Percentiles rank a stretch among this genome's conserved stretches.
These are phyloP conservation scores for Termitomyces sp. DNA, from an alignment of 768 basidiomycete genomes.

Conservation along the genomic window DNA sequence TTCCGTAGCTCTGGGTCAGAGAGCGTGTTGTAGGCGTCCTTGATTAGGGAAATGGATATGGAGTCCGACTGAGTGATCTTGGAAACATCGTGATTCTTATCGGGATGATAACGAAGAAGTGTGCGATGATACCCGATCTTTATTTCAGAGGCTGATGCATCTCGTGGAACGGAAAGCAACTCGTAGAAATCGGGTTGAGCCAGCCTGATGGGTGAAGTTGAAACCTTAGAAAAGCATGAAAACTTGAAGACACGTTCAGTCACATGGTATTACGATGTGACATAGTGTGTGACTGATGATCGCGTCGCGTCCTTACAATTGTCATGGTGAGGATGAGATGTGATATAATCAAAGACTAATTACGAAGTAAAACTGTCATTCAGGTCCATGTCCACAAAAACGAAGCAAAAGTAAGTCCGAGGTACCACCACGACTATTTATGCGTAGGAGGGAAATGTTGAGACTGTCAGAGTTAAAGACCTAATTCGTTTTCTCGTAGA, in stretches of 20 bases:
- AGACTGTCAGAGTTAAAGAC: neutral
- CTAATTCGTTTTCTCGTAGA: neutral
- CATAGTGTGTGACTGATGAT: neutral
- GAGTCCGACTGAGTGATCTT: constrained; percentile 4
- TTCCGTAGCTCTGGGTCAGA: constrained; percentile 42
- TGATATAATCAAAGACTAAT: neutral
- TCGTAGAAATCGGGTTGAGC: constrained; percentile 48
- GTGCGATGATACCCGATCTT: constrained; percentile 66
- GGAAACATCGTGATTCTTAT: constrained; percentile 15
- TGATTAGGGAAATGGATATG: constrained; percentile 52
- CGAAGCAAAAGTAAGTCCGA: neutral
- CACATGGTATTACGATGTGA: neutral
- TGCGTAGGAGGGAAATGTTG: neutral
- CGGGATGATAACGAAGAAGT: constrained; percentile 60
- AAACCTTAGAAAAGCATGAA: neutral
- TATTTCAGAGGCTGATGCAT: constrained; percentile 49
- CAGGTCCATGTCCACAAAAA: neutral
- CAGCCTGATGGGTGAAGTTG: neutral
- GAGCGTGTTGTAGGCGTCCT: constrained; percentile 63
- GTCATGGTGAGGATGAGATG: no score
- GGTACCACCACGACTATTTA: no score
- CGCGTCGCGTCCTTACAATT: no score
- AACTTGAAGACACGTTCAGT: neutral
- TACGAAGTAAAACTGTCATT: neutral
- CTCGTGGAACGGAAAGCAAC: constrained; percentile 44